Percentiles rank a stretch among this genome's conserved stretches.
Evolutionary conservation across 371 early-diverging fungal species (phyloP).

Genomic region (Rhizomucor miehei): DNA sequence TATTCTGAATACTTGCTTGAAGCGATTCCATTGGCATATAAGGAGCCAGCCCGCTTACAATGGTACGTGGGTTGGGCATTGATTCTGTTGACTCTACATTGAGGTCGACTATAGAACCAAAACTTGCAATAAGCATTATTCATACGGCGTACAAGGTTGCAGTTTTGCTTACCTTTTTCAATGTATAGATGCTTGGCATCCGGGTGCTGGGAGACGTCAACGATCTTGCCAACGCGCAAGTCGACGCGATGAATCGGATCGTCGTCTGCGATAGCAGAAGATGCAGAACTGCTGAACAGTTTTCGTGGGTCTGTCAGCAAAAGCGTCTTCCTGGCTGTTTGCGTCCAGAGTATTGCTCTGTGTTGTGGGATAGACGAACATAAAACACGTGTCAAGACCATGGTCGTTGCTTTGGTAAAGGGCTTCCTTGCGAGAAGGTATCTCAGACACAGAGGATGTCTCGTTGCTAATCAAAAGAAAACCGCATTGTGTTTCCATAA

Average conservation of each 20-base stretch:
- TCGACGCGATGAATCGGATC: slow-evolving; percentile 61
- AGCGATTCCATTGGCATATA: slow-evolving; percentile 54
- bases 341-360: too few species aligned
- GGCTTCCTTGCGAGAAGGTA: too few species aligned
- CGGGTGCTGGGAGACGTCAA: slow-evolving; percentile 62
- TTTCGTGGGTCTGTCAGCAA: too few species aligned
- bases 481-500: too few species aligned
- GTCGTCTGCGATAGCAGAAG: slow-evolving; percentile 19
- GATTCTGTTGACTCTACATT: slow-evolving; percentile 50
- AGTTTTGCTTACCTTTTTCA: slow-evolving; percentile 52
- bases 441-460: too few species aligned
- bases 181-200: slow-evolving; percentile 76
- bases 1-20: slow-evolving; percentile 19
- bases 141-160: not conserved
- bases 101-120: slow-evolving; percentile 48
- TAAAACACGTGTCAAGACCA: too few species aligned
- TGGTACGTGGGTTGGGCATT: slow-evolving; percentile 52
- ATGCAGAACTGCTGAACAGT: too few species aligned
- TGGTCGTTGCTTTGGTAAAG: too few species aligned
- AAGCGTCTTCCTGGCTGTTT: too few species aligned
- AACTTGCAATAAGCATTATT: not conserved
- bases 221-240: slow-evolving; percentile 74
- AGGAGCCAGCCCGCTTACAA: slow-evolving; percentile 76
- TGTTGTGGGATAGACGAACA: too few species aligned
- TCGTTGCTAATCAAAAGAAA: too few species aligned